Evolutionary conservation across 192 early-diverging fungal genomes (phyloP).

Genomic region (Gryganskiella cystojenkinii): DNA sequence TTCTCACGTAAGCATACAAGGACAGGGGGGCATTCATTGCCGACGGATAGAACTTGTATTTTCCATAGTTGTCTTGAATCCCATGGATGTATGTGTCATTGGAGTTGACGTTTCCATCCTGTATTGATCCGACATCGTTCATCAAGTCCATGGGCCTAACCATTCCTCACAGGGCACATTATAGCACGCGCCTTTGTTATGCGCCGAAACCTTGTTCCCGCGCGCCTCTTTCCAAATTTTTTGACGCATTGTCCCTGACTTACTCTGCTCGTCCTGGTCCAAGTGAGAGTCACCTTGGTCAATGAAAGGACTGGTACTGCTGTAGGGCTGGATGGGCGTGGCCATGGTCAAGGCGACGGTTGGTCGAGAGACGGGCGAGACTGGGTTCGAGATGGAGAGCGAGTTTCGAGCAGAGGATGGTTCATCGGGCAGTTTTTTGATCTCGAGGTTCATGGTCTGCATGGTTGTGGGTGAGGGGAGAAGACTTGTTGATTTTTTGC

Average conservation of each 20-base stretch:
- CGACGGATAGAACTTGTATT: too few species aligned
- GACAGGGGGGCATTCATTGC: too few species aligned
- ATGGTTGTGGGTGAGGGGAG: conserved; percentile 23
- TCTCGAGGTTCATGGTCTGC: conserved; percentile 5
- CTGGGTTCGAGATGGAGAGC: conserved; percentile 11
- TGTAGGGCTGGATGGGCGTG: conserved; percentile 4
- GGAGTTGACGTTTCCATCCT: too few species aligned
- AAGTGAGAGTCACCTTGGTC: conserved; percentile 3
- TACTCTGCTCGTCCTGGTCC: conserved; percentile 4
- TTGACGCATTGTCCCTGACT: neutral
- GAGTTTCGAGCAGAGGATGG: neutral
- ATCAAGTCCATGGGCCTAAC: too few species aligned
- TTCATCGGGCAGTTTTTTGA: conserved; percentile 2
- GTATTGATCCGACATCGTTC: too few species aligned
- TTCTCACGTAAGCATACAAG: too few species aligned
- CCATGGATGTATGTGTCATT: too few species aligned
- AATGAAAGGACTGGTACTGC: neutral
- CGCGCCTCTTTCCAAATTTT: neutral
- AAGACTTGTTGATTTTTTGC: conserved; percentile 10
- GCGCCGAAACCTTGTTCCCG: neutral
- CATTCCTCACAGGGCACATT: too few species aligned
- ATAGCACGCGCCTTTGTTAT: too few species aligned
- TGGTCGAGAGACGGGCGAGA: conserved; percentile 12
- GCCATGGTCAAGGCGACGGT: conserved; percentile 7
- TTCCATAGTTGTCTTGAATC: too few species aligned